A percentile compares a stretch with the other conserved stretches of the same genome.
phyloP scores from a whole-genome alignment of 257 asterid species.

The Dorcoceras hygrometricum region DNA sequence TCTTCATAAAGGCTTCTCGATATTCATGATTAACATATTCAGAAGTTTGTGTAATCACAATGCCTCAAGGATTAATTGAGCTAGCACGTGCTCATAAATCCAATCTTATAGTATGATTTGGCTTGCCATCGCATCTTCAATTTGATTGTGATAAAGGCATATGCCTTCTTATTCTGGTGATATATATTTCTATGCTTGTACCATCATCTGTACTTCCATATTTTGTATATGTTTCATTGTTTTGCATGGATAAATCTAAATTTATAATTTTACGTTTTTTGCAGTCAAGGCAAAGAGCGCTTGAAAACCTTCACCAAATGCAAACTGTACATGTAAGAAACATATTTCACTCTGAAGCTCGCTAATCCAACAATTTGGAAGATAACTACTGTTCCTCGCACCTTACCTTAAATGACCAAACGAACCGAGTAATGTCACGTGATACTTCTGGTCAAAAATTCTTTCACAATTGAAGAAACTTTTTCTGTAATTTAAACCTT shows the following conservation, averaged over 20 bases:
- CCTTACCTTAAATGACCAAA: slow-evolving; percentile 1
- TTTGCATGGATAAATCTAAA: slow-evolving; percentile 22
- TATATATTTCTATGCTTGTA: slow-evolving; percentile 16
- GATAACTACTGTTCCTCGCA: neutral
- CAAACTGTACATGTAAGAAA: slow-evolving; percentile 80
- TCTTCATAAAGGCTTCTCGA: slow-evolving; percentile 1
- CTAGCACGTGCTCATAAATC: slow-evolving; percentile 19
- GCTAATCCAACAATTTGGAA: slow-evolving; percentile 6
- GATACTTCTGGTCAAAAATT: neutral
- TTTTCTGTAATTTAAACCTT: slow-evolving; percentile 1
- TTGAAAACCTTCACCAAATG: slow-evolving; percentile 86
- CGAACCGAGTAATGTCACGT: neutral
- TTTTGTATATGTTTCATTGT: slow-evolving; percentile 12
- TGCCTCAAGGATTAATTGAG: slow-evolving; percentile 12
- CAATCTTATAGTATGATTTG: slow-evolving; percentile 16
- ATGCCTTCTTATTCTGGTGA: slow-evolving; percentile 15
- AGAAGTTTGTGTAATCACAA: slow-evolving; percentile 9
- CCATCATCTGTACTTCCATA: neutral
- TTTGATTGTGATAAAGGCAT: slow-evolving; percentile 14
- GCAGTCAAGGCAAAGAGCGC: slow-evolving; percentile 96
- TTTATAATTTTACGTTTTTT: slow-evolving; percentile 21
- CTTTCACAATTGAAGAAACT: neutral
- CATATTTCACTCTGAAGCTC: slow-evolving; percentile 19
- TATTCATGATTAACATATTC: slow-evolving; percentile 3
- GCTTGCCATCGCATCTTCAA: slow-evolving; percentile 15